A percentile compares a stretch with the other conserved stretches of the same genome.
These are phyloP conservation scores for Cutaneotrichosporon mucoides DNA, from an alignment of 1,284 basidiomycete genomes.

Conservation along the genomic window DNA sequence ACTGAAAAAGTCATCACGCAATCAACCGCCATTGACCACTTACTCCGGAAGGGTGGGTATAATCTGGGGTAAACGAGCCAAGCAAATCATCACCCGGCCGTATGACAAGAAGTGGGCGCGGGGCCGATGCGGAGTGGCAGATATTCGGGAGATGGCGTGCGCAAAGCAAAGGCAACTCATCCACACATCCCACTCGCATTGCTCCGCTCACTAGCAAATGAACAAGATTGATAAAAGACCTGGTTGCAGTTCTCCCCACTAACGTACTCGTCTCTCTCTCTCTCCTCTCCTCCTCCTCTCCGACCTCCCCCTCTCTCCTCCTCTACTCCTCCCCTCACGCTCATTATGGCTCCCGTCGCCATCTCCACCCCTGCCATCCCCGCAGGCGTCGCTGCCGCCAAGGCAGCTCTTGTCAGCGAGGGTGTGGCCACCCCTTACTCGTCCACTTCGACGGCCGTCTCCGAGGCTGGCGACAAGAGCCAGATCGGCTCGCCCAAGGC, in stretches of 20 bases:
- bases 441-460: conserved; percentile 39
- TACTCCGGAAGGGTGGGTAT: too few relatives aligned
- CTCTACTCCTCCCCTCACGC: not conserved
- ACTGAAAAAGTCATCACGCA: not conserved
- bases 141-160: conserved; percentile 1
- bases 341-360: conserved; percentile 18
- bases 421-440: conserved; percentile 40
- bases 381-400: conserved; percentile 7
- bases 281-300: too few relatives aligned
- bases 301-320: not conserved
- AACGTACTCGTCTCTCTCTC: too few relatives aligned
- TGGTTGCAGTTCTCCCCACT: too few relatives aligned
- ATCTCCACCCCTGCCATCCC: conserved; percentile 2
- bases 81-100: too few relatives aligned
- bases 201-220: too few relatives aligned
- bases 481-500: conserved; percentile 14
- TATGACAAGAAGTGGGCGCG: not conserved
- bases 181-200: too few relatives aligned
- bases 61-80: too few relatives aligned
- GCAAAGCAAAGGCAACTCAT: too few relatives aligned
- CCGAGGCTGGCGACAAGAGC: conserved; percentile 32
- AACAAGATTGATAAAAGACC: too few relatives aligned
- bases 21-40: conserved; percentile 3
- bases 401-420: conserved; percentile 23
- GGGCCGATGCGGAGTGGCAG: not conserved